These are phyloP conservation scores for Rubia balearica DNA, from an alignment of 305 asterid genomes.

Conservation along the genomic window DNA sequence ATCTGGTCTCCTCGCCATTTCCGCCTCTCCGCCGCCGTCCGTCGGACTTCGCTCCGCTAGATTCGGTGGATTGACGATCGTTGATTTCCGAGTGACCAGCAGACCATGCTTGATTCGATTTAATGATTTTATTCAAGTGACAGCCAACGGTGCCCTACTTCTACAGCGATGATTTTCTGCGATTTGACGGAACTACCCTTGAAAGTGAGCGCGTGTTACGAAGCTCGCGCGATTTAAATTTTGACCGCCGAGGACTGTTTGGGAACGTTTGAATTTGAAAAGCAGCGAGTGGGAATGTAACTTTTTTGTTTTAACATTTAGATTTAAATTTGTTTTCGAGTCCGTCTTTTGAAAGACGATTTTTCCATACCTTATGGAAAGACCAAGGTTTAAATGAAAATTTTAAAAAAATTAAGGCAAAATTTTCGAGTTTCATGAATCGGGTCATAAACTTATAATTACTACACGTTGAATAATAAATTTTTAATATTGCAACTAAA, in stretches of 20 bases:
- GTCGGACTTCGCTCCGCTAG: background rate
- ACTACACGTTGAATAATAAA: too few relatives aligned
- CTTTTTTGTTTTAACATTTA: too few relatives aligned
- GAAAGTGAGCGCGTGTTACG: background rate
- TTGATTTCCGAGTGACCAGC: slow-evolving; percentile 9
- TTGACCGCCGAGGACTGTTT: background rate
- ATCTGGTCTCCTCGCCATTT: slow-evolving; percentile 57
- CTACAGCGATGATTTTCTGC: background rate
- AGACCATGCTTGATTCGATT: background rate
- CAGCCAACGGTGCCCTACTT: background rate
- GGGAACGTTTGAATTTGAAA: slow-evolving; percentile 2
- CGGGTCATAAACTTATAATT: too few relatives aligned
- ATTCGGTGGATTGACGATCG: slow-evolving; percentile 13
- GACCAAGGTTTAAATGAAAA: too few relatives aligned
- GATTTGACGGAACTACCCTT: slow-evolving; percentile 2
- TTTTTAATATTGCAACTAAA: too few relatives aligned
- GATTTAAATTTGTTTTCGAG: too few relatives aligned
- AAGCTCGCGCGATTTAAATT: background rate
- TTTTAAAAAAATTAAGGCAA: too few relatives aligned
- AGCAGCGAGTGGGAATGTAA: background rate
- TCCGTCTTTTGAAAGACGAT: too few relatives aligned
- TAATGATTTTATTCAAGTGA: background rate
- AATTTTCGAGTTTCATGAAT: too few relatives aligned
- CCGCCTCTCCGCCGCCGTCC: slow-evolving; percentile 3
- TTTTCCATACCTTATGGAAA: too few relatives aligned